Base-by-base conservation (phyloP, 225 moss, liverwort and hornwort genomes). In the Ulota crispa region DNA sequence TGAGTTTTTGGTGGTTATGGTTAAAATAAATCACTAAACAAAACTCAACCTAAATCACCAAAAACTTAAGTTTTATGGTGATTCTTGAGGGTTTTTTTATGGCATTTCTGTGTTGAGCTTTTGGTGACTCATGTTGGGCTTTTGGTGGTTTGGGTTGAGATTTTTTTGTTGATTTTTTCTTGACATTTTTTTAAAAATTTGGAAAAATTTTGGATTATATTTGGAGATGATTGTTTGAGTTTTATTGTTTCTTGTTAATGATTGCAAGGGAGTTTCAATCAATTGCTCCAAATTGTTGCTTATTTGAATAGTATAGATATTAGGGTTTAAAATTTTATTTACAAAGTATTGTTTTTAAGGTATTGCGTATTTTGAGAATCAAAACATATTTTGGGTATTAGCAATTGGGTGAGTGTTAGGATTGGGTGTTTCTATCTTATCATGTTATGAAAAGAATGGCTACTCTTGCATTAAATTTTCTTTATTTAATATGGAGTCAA, bases 261-360 rank as follows among this genome's bases (percentile, higher is more conserved):
- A 4, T 63, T 61, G 23, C 1, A 8, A 24, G 4, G 5, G 42
- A 0, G 45, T 28, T 75, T 0, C 0, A 13, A 1, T 0, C 0
- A 13, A 1, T 45, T 62, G 14, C 28, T 9, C 0, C 4, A 4
- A 45, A 45, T 4, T 4, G 43, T 61, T 11, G 1, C 11, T 28
- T 61, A 2, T 42, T 42, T 9, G 1, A 0, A 43, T 28, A 20
- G 27, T 43, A 3, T 21, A 10, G 26, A 12, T 39, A 10, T 19
- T 23, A 3, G 23, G 1, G 6, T 57, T 39, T 6, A 19, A 1
- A 11, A 0, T 14, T 6, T 18, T 37, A 23, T 24, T 5, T 12
- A 4, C 8, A 8, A 4, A 57, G 12, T 19, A 59, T 42, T 0
- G 0, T 41, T 75, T 2, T 30, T 8, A 0, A 0, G 4, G 0